A percentile compares a stretch with the other conserved stretches of the same genome.
Evolutionary conservation across 139 green algal genomes (phyloP).

Genomic region (Chlorella vulgaris): DNA sequence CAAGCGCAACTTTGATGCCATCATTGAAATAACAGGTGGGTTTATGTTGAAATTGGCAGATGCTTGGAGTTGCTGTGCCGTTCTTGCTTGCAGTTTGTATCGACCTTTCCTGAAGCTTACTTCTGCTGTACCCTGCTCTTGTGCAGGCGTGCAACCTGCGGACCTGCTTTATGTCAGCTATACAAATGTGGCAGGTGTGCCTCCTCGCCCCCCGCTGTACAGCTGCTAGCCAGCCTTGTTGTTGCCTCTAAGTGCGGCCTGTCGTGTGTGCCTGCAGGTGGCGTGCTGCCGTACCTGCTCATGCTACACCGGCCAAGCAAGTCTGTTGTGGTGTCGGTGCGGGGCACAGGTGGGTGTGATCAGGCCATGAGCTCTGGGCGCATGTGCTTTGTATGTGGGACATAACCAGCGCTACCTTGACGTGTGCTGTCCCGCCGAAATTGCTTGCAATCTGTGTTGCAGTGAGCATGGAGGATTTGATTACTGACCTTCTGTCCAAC

Average conservation of each 20-base stretch:
- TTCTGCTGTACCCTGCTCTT: too few relatives aligned
- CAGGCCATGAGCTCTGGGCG: background rate
- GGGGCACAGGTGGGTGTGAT: constrained; percentile 49
- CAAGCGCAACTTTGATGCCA: constrained; percentile 47
- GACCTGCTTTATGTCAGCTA: constrained; percentile 48
- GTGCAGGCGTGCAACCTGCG: constrained; percentile 3
- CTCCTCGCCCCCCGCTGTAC: background rate
- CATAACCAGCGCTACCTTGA: background rate
- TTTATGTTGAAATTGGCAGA: background rate
- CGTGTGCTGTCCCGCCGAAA: background rate
- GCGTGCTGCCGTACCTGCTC: constrained; percentile 68
- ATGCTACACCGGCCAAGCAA: constrained; percentile 51
- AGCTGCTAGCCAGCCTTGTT: background rate
- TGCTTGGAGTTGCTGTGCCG: background rate
- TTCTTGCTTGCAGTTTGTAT: too few relatives aligned
- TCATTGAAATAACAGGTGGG: constrained; percentile 42
- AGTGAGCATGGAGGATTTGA: constrained; percentile 55
- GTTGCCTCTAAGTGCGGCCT: too few relatives aligned
- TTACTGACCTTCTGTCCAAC: constrained; percentile 58
- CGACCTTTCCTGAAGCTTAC: too few relatives aligned
- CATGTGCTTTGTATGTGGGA: too few relatives aligned
- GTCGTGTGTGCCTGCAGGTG: constrained; percentile 4
- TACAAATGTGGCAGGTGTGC: constrained; percentile 27
- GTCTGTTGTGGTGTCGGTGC: constrained; percentile 60
- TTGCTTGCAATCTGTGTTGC: background rate